phyloP scores from a whole-genome alignment of 2,329 filamentous ascomycete species.

The Aspergillus proliferans region DNA sequence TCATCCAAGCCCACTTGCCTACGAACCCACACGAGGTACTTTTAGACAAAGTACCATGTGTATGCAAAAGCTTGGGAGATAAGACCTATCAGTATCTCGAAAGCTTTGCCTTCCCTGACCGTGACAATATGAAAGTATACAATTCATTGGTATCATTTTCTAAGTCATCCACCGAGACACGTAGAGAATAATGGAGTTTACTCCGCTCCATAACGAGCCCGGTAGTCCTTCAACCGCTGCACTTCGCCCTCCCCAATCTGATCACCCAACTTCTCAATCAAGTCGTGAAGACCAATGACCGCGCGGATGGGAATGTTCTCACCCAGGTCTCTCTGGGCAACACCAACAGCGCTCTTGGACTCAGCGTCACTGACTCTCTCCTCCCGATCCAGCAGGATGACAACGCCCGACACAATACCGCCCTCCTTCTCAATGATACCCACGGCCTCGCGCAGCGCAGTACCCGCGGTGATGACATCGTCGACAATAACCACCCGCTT shows the following conservation, averaged over 20 bases:
- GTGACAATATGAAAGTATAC: neutral
- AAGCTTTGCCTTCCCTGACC: neutral
- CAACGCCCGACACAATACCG: slow-evolving; percentile 75
- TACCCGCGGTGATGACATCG: slow-evolving; percentile 94
- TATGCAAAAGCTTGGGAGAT: neutral
- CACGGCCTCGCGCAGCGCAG: slow-evolving; percentile 87
- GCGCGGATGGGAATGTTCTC: slow-evolving; percentile 66
- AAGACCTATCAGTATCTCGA: neutral
- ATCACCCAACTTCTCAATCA: slow-evolving; percentile 63
- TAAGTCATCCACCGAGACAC: slow-evolving; percentile 16
- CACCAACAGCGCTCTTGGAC: slow-evolving; percentile 71
- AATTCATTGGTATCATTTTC: slow-evolving; percentile 16
- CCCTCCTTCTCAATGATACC: slow-evolving; percentile 81
- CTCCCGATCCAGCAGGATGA: slow-evolving; percentile 78
- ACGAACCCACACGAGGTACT: too few relatives aligned
- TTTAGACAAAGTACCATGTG: neutral
- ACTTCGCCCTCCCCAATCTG: slow-evolving; percentile 59
- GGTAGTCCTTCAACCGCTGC: slow-evolving; percentile 66
- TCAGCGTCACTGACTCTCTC: slow-evolving; percentile 57
- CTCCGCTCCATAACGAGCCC: slow-evolving; percentile 40
- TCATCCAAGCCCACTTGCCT: too few relatives aligned
- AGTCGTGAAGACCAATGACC: slow-evolving; percentile 67
- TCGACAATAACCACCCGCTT: slow-evolving; percentile 87
- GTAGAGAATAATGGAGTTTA: slow-evolving; percentile 11
- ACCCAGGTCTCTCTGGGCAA: slow-evolving; percentile 73